These are phyloP conservation scores for Clausena lansium DNA, from an alignment of 345 rosid species.

Conservation along the genomic window DNA sequence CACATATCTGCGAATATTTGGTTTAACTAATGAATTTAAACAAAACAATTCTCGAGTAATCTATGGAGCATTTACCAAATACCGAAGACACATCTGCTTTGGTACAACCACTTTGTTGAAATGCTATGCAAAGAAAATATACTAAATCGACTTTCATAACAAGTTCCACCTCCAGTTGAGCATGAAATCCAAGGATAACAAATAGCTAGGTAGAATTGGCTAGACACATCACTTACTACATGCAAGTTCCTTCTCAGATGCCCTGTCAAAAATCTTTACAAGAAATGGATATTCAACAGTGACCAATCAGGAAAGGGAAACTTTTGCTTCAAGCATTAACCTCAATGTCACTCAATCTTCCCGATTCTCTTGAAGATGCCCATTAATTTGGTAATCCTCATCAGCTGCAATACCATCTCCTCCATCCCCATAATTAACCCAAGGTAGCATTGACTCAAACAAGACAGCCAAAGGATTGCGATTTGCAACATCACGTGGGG, in stretches of 20 bases:
- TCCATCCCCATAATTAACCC: conserved; percentile 54
- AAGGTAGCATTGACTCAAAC: conserved; percentile 76
- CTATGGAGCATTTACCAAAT: too few species aligned
- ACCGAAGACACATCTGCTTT: background rate
- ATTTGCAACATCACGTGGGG: conserved; percentile 50
- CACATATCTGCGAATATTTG: background rate
- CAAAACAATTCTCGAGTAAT: background rate
- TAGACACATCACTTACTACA: conserved; percentile 10
- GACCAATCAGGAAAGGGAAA: background rate
- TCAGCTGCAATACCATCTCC: conserved; percentile 33
- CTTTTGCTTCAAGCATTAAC: background rate
- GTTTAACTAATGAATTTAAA: background rate
- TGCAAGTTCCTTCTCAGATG: conserved; percentile 6
- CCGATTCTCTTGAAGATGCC: conserved; percentile 32
- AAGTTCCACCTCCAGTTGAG: background rate
- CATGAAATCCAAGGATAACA: conserved; percentile 13
- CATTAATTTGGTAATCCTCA: conserved; percentile 40
- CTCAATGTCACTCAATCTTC: conserved; percentile 14
- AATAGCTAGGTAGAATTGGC: background rate
- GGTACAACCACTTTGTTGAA: background rate
- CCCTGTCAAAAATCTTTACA: background rate
- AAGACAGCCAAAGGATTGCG: conserved; percentile 59
- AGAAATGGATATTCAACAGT: background rate
- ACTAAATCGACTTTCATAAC: background rate
- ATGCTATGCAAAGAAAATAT: background rate